Conservation (phyloP, 2,329 filamentous ascomycete species). For the Calonectria ilicicola region DNA sequence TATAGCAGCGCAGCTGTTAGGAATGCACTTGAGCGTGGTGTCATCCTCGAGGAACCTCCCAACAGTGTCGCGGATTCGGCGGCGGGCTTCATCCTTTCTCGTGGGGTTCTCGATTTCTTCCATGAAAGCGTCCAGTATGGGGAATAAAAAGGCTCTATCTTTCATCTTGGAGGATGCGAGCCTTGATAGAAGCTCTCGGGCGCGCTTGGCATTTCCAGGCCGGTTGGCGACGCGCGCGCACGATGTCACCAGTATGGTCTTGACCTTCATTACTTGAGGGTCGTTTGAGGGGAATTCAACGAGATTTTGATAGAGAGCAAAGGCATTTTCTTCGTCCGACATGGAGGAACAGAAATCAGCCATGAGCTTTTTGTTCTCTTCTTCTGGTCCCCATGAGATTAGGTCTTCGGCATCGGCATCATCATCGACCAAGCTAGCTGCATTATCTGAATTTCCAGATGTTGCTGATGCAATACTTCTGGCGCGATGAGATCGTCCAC, state of each 20-base stretch:
- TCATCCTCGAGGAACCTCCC: conserved; percentile 16
- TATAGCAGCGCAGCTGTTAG: conserved; percentile 29
- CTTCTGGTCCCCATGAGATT: conserved; percentile 21
- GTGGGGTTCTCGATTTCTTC: conserved; percentile 23
- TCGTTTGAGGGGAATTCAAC: conserved; percentile 10
- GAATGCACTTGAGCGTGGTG: conserved; percentile 22
- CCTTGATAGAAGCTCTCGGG: conserved; percentile 26
- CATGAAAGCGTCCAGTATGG: conserved; percentile 34
- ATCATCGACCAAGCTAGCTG: neutral
- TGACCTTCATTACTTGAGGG: conserved; percentile 9
- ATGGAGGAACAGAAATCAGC: conserved; percentile 43
- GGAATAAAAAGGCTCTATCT: conserved; percentile 27
- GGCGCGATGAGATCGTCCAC: neutral
- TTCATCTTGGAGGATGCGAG: neutral
- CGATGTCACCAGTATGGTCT: conserved; percentile 30
- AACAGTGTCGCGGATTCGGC: conserved; percentile 23
- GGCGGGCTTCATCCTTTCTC: conserved; percentile 1
- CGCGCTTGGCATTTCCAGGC: conserved; percentile 28
- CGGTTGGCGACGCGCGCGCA: conserved; percentile 35
- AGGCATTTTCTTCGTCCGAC: conserved; percentile 41
- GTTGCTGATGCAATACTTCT: conserved; percentile 5
- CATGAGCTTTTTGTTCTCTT: conserved; percentile 35
- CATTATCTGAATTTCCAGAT: neutral
- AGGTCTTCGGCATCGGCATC: conserved; percentile 10
- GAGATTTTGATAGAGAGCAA: conserved; percentile 33